A percentile compares a stretch with the other conserved stretches of the same genome.
phyloP scores from a whole-genome alignment of 352 stramenopile genomes.

The Pythium pyrilobum region DNA sequence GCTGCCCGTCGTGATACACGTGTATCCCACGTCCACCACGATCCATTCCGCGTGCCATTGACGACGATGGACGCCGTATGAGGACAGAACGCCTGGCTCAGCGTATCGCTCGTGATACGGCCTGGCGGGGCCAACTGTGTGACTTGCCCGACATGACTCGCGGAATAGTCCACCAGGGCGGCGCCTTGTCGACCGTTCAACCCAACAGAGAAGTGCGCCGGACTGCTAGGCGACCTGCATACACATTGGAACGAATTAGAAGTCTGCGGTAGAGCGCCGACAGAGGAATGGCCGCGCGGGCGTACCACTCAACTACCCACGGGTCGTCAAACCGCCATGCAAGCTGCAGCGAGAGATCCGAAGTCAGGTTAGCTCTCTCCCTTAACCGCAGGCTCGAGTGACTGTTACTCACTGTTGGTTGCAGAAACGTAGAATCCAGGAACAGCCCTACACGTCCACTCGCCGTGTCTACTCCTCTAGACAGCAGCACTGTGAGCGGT shows the following conservation, averaged over 20 bases:
- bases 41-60: constrained; percentile 10
- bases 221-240: not conserved
- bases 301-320: constrained; percentile 19
- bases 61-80: constrained; percentile 3
- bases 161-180: constrained; percentile 1
- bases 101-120: constrained; percentile 5
- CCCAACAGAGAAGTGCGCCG: constrained; percentile 2
- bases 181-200: constrained; percentile 2
- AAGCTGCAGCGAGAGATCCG: not conserved
- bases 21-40: constrained; percentile 16
- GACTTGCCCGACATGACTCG: not conserved
- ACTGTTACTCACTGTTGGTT: not conserved
- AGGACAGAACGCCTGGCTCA: constrained; percentile 10
- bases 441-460: constrained; percentile 1
- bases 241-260: not conserved
- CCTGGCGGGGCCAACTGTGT: not conserved
- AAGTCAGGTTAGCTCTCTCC: not conserved
- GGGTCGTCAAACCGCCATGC: constrained; percentile 8
- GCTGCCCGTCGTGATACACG: constrained; percentile 1
- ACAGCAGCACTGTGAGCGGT: not conserved
- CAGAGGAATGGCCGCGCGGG: not conserved
- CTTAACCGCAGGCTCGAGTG: not conserved
- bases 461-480: not conserved
- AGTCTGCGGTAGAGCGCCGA: not conserved
- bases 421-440: not conserved